A percentile compares a stretch with the other conserved stretches of the same genome.
These are phyloP conservation scores for Tieghemostelium lacteum DNA, from an alignment of 78 protist genomes.

Conservation along the genomic window DNA sequence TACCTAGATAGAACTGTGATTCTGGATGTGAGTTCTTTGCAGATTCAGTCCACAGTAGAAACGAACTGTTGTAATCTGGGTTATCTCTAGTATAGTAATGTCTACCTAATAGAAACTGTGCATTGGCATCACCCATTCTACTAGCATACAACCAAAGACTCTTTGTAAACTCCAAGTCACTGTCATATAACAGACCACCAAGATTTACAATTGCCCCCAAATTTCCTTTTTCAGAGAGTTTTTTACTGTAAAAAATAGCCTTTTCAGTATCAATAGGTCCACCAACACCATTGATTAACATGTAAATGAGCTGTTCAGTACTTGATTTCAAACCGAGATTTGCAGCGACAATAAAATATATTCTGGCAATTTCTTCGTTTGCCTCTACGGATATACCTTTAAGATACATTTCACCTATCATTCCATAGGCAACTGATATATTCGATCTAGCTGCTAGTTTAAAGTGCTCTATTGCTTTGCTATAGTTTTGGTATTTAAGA, in stretches of 20 bases:
- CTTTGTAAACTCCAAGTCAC: background rate
- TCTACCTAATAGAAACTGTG: conserved; percentile 34
- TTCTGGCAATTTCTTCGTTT: background rate
- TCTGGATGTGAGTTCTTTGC: background rate
- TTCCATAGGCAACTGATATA: conserved; percentile 42
- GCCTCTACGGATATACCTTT: background rate
- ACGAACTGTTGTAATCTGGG: conserved; percentile 36
- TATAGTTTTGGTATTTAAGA: background rate
- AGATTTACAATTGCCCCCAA: background rate
- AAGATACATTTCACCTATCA: conserved; percentile 48
- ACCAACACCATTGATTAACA: conserved; percentile 1
- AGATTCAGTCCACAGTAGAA: conserved; percentile 15
- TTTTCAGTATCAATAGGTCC: background rate
- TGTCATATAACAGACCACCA: conserved; percentile 10
- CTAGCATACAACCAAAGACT: conserved; percentile 30
- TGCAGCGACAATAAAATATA: conserved; percentile 25
- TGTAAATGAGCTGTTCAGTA: conserved; percentile 32
- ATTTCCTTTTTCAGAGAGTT: background rate
- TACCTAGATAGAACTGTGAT: conserved; percentile 42
- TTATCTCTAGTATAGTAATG: conserved; percentile 10
- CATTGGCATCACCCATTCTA: conserved; percentile 15
- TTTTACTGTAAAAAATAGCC: background rate
- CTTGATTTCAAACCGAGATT: conserved; percentile 9
- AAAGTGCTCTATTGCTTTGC: conserved; percentile 6
- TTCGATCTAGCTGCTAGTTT: background rate